Evolutionary conservation across 1,284 basidiomycete species (phyloP).

Genomic region (Sutorius eximius): DNA sequence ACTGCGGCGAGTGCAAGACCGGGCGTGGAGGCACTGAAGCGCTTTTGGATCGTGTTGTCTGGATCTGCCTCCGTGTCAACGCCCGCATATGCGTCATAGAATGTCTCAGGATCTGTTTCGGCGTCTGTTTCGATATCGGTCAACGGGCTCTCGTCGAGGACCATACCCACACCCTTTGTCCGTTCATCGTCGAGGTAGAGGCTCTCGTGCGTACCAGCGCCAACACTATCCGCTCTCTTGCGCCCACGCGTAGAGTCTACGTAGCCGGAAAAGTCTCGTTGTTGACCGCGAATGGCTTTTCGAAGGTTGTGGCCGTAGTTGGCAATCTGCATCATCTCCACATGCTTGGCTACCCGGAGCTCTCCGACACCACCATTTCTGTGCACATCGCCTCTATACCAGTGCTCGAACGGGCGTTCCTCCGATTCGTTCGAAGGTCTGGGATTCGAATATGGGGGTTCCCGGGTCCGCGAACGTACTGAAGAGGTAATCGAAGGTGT

Average conservation of each 20-base stretch:
- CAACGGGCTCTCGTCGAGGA: slow-evolving; percentile 68
- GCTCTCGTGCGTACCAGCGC: slow-evolving; percentile 53
- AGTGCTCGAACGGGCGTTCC: slow-evolving; percentile 77
- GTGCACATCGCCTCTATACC: slow-evolving; percentile 78
- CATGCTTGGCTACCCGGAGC: slow-evolving; percentile 62
- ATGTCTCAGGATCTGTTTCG: slow-evolving; percentile 30
- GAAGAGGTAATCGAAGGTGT: slow-evolving; percentile 38
- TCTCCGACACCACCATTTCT: slow-evolving; percentile 81
- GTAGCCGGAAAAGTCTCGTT: slow-evolving; percentile 25
- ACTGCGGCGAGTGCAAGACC: slow-evolving; percentile 1
- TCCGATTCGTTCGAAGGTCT: slow-evolving; percentile 71
- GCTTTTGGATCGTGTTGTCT: slow-evolving; percentile 21
- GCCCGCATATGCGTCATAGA: slow-evolving; percentile 28
- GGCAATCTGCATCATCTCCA: slow-evolving; percentile 81
- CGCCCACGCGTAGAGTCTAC: slow-evolving; percentile 33
- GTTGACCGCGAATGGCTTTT: slow-evolving; percentile 23
- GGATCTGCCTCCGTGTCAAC: slow-evolving; percentile 12
- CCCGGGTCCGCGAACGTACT: slow-evolving; percentile 28
- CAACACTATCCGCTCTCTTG: slow-evolving; percentile 61
- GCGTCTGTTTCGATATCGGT: slow-evolving; percentile 62
- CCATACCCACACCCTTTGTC: slow-evolving; percentile 45
- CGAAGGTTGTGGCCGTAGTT: slow-evolving; percentile 63
- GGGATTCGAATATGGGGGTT: slow-evolving; percentile 23
- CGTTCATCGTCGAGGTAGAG: slow-evolving; percentile 64
- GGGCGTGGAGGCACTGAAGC: slow-evolving; percentile 8